Base-by-base conservation (phyloP, 192 early-diverging fungal species). In the Podila minutissima region DNA sequence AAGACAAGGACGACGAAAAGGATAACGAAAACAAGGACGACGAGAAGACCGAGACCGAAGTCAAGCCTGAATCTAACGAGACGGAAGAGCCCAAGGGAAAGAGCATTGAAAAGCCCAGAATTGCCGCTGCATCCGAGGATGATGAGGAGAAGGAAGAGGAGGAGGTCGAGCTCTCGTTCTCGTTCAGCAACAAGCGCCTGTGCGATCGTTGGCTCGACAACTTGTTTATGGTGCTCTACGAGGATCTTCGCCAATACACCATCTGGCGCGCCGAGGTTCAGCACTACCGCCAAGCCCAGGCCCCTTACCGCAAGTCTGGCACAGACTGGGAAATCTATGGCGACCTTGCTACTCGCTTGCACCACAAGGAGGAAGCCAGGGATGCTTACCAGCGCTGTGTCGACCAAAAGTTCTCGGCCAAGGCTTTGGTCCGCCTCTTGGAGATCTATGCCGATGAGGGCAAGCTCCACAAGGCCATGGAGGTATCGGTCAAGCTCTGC, bases 191-290 rank as follows among this genome's bases (percentile, higher is more conserved):
- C 88, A 99, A 99, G 90, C 88, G 98, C 26, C 90, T 99, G 50
- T 99, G 98, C 71, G 98, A 99, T 74, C 95, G 98, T 71, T 99
- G 98, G 98, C 89, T 99, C 62, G 98, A 99, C 79, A 99, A 99
- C 84, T 86, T 97, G 58, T 99, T 99, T 66, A 98, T 99, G 98
- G 95, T 99, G 4, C 84, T 99, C 55, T 99, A 97, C 75, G 97
- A 98, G 75, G 85, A 98, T 73, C 87, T 99, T 49, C 93, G 98
- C 28, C 89, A 96, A 19, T 99, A 98, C 86, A 97, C 97, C 12
- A 91, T 93, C 37, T 93, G 96, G 89, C 91, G 96, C 59, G 93
- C 96, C 46, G 95, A 97, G 74, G 91, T 95, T 71, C 75, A 90
- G 11, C 94, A 95, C 75, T 95, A 91, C 67, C 88, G 88, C 28